phyloP scores from a whole-genome alignment of 1,284 basidiomycete genomes.

The Trametes pubescens region DNA sequence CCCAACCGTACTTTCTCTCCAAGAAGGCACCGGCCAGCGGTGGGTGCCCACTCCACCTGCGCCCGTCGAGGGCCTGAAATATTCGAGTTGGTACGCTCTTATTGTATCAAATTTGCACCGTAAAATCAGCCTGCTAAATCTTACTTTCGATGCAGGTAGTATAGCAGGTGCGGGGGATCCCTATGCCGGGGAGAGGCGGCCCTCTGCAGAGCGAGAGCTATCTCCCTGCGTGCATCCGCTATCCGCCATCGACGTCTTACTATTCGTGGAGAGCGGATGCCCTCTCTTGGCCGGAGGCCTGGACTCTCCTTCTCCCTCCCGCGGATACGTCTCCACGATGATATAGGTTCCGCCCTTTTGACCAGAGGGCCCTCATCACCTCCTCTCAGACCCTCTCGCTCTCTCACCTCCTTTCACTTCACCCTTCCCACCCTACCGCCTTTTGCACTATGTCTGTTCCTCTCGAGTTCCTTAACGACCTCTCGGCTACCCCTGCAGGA shows the following conservation, averaged over 20 bases:
- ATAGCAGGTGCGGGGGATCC: not conserved
- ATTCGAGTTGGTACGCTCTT: not conserved
- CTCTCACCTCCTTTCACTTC: constrained; percentile 3
- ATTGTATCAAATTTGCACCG: not conserved
- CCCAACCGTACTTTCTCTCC: constrained; percentile 2
- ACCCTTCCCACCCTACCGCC: not conserved
- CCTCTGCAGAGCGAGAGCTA: not conserved
- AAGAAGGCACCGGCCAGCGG: not conserved
- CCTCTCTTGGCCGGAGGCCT: constrained; percentile 7
- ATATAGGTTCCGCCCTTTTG: constrained; percentile 11
- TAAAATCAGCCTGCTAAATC: not conserved
- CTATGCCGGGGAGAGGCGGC: not conserved
- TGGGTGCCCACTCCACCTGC: not conserved
- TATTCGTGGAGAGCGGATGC: constrained; percentile 20
- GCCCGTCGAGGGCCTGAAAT: not conserved
- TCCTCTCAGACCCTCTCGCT: not conserved
- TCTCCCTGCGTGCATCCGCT: constrained; percentile 6
- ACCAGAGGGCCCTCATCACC: not conserved
- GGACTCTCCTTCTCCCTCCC: constrained; percentile 1
- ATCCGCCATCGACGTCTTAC: constrained; percentile 9
- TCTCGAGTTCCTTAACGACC: constrained; percentile 43
- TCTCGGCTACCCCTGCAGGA: constrained; percentile 34
- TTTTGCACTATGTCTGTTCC: constrained; percentile 44
- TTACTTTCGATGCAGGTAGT: not conserved
- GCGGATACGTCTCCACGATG: constrained; percentile 19